These are phyloP conservation scores for Fusarium sp. DNA, from an alignment of 2,329 filamentous ascomycete genomes.

Conservation along the genomic window DNA sequence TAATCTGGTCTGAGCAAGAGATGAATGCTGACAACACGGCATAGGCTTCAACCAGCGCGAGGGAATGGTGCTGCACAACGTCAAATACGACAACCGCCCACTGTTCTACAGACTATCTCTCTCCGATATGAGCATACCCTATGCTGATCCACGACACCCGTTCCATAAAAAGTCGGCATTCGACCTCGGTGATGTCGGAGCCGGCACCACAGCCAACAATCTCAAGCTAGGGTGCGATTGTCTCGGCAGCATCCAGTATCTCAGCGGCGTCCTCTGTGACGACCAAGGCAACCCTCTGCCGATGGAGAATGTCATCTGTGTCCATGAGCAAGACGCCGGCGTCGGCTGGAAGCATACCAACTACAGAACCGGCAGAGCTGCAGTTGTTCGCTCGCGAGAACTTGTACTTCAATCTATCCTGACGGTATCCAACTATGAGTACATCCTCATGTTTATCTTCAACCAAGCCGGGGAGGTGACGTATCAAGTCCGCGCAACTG, in stretches of 20 bases:
- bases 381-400: constrained; percentile 67
- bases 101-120: constrained; percentile 74
- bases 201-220: constrained; percentile 73
- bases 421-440: constrained; percentile 60
- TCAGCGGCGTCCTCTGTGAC: constrained; percentile 65
- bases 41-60: constrained; percentile 72
- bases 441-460: constrained; percentile 62
- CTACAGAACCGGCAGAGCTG: constrained; percentile 67
- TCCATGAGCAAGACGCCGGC: constrained; percentile 76
- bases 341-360: constrained; percentile 80
- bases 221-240: constrained; percentile 75
- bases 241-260: constrained; percentile 71
- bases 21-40: background rate
- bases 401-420: constrained; percentile 74
- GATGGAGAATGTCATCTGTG: constrained; percentile 69
- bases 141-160: constrained; percentile 71
- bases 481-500: constrained; percentile 71
- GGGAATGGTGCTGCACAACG: constrained; percentile 74
- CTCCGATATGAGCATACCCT: constrained; percentile 76
- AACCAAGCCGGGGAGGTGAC: constrained; percentile 69
- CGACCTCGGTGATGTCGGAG: constrained; percentile 75
- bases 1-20: accelerated
- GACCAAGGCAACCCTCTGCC: constrained; percentile 61
- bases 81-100: constrained; percentile 71
- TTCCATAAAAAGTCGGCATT: constrained; percentile 77